Base-by-base conservation (phyloP, 164 flowering plant genomes). In the Magnolia kwangsiensis region DNA sequence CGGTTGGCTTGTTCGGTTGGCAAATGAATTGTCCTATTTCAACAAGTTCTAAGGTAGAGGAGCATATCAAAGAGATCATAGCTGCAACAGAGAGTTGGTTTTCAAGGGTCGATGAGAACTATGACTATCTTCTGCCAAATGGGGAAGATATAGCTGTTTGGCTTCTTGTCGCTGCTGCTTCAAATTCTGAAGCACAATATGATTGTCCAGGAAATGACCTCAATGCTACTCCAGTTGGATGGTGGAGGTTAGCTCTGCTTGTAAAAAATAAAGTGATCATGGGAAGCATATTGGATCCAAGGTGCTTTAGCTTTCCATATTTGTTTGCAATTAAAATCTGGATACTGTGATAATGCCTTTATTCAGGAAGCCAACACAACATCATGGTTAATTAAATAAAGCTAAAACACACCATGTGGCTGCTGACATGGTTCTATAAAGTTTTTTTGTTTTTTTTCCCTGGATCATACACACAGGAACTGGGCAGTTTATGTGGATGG, bases 231-330 rank as follows among this genome's bases (percentile, higher is more conserved):
- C 78, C 84, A 50, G 74, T 51, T 74, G 83, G 85, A 76, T 78
- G 79, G 31, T 96, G 99, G 99, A 87, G 88, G 82, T 88, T 91
- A 19, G 98, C 90, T 75, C 85, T 96, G 19, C 75, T 92, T 83
- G 86, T 84, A 72, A 87, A 92, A 37, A 81, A 88, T 83, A 80
- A 2, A 67, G 88, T 90, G 78, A 81, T 92, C 66, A 76, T 87
- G 69, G 97, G 94, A 80, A 80, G 76, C 77, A 59, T 78, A 71
- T 75, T 95, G 81, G 94, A 92, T 81, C 78, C 85, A 83, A 90
- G 99, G 99, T 95, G 79, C 72, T 78, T 71, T 51, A 14, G 20
- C 1, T 71, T 45, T 61, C 45, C 45, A 27, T 72, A n/a, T 75
- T 72, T 70, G n/a, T 70, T 55, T 20, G 7, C 68, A 21, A 20